phyloP scores from a whole-genome alignment of 148 eudicot genomes.

The Polygonum maritimum region DNA sequence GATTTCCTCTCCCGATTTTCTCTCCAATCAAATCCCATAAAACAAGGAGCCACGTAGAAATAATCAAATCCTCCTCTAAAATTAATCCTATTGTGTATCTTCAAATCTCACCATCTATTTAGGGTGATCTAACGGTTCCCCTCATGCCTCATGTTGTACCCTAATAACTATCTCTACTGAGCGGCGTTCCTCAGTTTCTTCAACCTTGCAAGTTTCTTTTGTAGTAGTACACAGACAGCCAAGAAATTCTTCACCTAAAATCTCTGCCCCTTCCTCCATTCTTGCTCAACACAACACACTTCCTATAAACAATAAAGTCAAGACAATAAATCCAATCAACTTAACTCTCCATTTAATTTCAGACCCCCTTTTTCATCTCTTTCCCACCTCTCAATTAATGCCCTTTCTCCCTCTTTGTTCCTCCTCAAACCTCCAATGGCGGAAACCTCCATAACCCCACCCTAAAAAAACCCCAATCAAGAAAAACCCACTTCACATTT shows the following conservation, averaged over 20 bases:
- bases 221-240: background rate
- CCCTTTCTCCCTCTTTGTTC: background rate
- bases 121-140: no score
- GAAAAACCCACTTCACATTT: background rate
- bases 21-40: no score
- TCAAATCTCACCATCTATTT: no score
- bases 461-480: background rate
- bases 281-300: background rate
- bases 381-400: background rate
- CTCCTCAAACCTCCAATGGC: background rate
- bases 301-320: background rate
- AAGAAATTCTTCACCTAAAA: slow-evolving; percentile 4
- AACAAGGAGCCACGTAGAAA: no score
- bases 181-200: no score
- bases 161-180: no score
- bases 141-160: no score
- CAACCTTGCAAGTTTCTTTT: background rate
- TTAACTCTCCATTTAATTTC: background rate
- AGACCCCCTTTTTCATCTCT: background rate
- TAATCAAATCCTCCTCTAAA: no score
- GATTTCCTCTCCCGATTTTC: no score
- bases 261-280: background rate
- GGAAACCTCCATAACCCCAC: background rate
- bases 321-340: background rate
- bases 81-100: no score